Evolutionary conservation across 345 rosid species (phyloP).

Genomic region (Clarkia xantiana): DNA sequence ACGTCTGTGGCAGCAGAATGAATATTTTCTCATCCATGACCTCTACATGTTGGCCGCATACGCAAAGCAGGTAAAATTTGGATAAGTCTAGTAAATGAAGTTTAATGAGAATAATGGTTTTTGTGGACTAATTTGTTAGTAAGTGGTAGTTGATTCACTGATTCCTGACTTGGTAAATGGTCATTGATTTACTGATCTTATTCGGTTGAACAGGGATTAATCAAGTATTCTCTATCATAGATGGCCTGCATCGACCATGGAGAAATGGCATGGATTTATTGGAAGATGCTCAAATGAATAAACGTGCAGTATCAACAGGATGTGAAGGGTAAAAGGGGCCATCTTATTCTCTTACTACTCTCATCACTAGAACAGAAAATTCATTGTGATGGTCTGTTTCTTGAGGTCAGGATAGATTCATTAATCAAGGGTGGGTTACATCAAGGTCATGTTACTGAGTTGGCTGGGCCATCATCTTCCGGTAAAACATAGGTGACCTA

Average conservation of each 20-base stretch:
- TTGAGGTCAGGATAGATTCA: conserved; percentile 38
- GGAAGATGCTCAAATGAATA: conserved; percentile 34
- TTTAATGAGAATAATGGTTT: no score
- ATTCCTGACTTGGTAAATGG: no score
- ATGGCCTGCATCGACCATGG: conserved; percentile 38
- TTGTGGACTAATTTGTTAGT: no score
- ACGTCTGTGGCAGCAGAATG: conserved; percentile 24
- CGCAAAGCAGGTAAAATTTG: conserved; percentile 33
- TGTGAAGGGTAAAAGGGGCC: conserved; percentile 29
- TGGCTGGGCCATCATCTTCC: conserved; percentile 77
- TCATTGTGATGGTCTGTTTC: not conserved
- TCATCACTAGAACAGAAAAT: conserved; percentile 2
- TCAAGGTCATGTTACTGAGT: conserved; percentile 59
- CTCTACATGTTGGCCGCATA: conserved; percentile 29
- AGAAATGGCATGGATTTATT: conserved; percentile 42
- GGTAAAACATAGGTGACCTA: conserved; percentile 74
- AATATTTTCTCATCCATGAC: conserved; percentile 48
- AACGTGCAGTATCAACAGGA: conserved; percentile 44
- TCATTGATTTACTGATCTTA: no score
- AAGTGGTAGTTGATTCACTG: no score
- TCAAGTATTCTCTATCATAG: conserved; percentile 32
- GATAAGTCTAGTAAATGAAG: no score
- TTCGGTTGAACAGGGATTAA: conserved; percentile 29
- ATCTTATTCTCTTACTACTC: not conserved
- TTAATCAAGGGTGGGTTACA: conserved; percentile 57